phyloP scores from a whole-genome alignment of 768 basidiomycete species.

The Termitomyces bulborhizus region DNA sequence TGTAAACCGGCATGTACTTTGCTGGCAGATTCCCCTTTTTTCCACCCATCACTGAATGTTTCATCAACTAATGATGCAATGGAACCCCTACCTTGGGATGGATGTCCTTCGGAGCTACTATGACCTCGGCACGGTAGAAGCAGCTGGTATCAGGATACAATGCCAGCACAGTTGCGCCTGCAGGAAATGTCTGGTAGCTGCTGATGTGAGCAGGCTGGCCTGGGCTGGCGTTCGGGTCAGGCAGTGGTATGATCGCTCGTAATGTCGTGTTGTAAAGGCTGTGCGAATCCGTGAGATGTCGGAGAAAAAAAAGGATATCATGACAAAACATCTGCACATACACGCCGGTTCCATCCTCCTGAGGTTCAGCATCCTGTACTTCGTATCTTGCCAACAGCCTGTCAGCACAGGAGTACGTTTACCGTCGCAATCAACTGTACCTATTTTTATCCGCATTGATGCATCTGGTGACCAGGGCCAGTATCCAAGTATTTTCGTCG shows the following conservation, averaged over 20 bases:
- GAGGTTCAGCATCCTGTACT: constrained; percentile 80
- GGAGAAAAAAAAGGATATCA: not conserved
- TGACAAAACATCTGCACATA: constrained; percentile 19
- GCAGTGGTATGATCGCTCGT: constrained; percentile 71
- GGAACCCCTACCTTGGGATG: constrained; percentile 26
- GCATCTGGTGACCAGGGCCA: constrained; percentile 68
- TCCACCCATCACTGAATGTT: not conserved
- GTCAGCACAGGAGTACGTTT: not conserved
- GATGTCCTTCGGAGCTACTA: constrained; percentile 53
- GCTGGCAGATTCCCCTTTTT: constrained; percentile 29
- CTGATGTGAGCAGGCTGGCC: constrained; percentile 59
- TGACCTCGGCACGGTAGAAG: constrained; percentile 84
- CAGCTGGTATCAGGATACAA: constrained; percentile 90
- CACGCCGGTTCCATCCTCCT: constrained; percentile 72
- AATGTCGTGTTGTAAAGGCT: constrained; percentile 68
- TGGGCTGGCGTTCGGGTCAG: constrained; percentile 57
- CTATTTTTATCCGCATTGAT: constrained; percentile 69
- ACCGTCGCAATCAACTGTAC: constrained; percentile 23
- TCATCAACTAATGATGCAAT: not conserved
- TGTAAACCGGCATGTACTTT: constrained; percentile 56
- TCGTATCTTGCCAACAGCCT: constrained; percentile 51
- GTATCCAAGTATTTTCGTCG: constrained; percentile 67
- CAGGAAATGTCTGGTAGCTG: constrained; percentile 65
- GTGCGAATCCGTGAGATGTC: constrained; percentile 5
- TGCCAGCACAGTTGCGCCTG: constrained; percentile 74